Evolutionary conservation across 2,329 filamentous ascomycete genomes (phyloP), one percentile per base, ranked within the genome.

Genomic region (Xylaria sp.): DNA sequence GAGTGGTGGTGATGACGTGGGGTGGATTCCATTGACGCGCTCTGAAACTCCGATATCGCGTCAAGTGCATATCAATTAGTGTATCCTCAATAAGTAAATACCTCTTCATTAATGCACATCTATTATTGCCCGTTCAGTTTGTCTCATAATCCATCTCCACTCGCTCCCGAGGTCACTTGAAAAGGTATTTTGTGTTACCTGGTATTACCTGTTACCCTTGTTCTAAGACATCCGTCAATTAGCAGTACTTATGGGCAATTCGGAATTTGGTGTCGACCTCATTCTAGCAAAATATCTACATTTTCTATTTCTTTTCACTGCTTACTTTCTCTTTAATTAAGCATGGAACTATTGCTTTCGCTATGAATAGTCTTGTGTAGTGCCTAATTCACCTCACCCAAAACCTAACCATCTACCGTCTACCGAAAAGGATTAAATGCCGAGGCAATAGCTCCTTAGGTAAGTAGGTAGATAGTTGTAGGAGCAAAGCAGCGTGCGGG

Each of bases 31-130:
- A 21, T 32, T 13, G 42, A 42, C 44, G n/a, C 62, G 66, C 13
- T 60, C 40, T 37, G 51, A 47, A 27, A 59, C 62, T 62, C 58
- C 51, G 58, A 65, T 58, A 27, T 65, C 75, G 75, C 75, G 75
- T 76, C 74, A 71, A 73, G 63, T 76, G 71, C 72, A 76, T 76
- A 76, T 73, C 68, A 72, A 73, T 73, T 75, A 74, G 44, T 18
- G 6, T 32, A 47, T 37, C 16, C 58, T 35, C 21, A 64, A 27
- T 76, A 73, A 51, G 50, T 69, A 57, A 70, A 75, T 70, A 60
- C 16, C 2, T 18, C 10, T 8, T 5, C 27, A 25, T 35, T 6
- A 21, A 27, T 57, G 35, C 54, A 57, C 21, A 18, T 21, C n/a
- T n/a, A n/a, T n/a, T n/a, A 35, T 2, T 35, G 8, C 32, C 32